phyloP scores from a whole-genome alignment of 1,139 yeast species.

The Scheffersomyces titani region DNA sequence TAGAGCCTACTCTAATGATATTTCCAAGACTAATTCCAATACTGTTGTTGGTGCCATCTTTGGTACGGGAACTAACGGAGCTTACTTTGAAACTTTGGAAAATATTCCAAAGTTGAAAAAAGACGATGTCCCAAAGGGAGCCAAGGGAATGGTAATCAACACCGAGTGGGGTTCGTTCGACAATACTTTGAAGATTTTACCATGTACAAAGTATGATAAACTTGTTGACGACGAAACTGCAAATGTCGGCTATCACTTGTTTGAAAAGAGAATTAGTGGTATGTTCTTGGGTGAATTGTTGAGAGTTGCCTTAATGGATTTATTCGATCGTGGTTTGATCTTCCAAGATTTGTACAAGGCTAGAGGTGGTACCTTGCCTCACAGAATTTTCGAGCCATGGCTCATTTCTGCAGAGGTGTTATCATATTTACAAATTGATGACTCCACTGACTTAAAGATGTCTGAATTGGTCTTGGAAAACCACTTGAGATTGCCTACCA shows the following conservation, averaged over 20 bases:
- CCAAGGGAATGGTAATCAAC: conserved; percentile 81
- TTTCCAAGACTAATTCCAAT: conserved; percentile 57
- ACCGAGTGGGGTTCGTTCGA: conserved; percentile 99
- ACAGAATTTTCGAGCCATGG: conserved; percentile 73
- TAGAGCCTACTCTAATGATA: conserved; percentile 73
- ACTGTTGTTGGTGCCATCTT: conserved; percentile 87
- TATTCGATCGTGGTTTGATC: conserved; percentile 57
- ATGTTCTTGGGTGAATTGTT: conserved; percentile 92
- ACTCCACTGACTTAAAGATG: conserved; percentile 65
- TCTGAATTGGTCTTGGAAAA: conserved; percentile 66
- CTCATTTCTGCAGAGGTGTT: conserved; percentile 78
- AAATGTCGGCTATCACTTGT: conserved; percentile 83
- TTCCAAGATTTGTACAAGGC: conserved; percentile 53
- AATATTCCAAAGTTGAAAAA: conserved; percentile 62
- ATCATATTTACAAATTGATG: conserved; percentile 82
- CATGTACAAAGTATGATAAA: conserved; percentile 72
- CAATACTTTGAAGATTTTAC: conserved; percentile 69
- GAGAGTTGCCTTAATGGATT: conserved; percentile 69
- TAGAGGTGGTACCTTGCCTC: conserved; percentile 60
- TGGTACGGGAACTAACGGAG: conserved; percentile 97
- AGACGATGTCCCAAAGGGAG: conserved; percentile 46
- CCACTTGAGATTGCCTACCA: conserved; percentile 65
- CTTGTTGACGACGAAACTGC: conserved; percentile 72
- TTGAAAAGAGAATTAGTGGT: conserved; percentile 91
- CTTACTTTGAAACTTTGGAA: conserved; percentile 74